Evolutionary conservation across 768 basidiomycete genomes (phyloP).

Genomic region (Naganishia kalamii): DNA sequence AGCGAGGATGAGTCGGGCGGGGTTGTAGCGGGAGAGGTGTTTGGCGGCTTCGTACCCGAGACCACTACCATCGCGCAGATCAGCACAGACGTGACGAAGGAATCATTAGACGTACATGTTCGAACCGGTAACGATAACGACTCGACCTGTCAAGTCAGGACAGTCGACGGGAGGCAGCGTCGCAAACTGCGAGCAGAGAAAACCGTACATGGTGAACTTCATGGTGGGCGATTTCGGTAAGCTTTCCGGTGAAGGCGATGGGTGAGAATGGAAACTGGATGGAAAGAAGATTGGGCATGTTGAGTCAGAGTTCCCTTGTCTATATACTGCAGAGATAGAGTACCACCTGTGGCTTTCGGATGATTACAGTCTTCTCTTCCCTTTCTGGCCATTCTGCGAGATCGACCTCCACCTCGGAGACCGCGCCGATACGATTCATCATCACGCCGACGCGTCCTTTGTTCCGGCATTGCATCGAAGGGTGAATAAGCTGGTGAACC

Average conservation of each 20-base stretch:
- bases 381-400: too few relatives aligned
- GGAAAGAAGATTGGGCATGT: background rate
- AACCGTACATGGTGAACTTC: conserved; percentile 12
- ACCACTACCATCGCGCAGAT: conserved; percentile 7
- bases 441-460: too few relatives aligned
- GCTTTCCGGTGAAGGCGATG: too few relatives aligned
- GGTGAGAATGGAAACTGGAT: background rate
- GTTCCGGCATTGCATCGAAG: too few relatives aligned
- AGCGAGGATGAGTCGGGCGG: conserved; percentile 29
- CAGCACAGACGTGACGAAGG: background rate
- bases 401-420: too few relatives aligned
- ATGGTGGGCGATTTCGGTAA: too few relatives aligned
- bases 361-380: too few relatives aligned
- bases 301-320: too few relatives aligned
- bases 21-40: conserved; percentile 18
- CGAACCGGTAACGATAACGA: conserved; percentile 30
- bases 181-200: conserved; percentile 23
- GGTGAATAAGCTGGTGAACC: too few relatives aligned
- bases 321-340: too few relatives aligned
- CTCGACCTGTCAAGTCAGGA: conserved; percentile 24
- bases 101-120: conserved; percentile 16
- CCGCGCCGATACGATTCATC: too few relatives aligned
- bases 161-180: conserved; percentile 19
- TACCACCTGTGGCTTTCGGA: too few relatives aligned
- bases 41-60: conserved; percentile 28